Evolutionary conservation across 2,329 filamentous ascomycete genomes (phyloP), one percentile per base, ranked within the genome.

Genomic region (Sporothrix globosa): DNA sequence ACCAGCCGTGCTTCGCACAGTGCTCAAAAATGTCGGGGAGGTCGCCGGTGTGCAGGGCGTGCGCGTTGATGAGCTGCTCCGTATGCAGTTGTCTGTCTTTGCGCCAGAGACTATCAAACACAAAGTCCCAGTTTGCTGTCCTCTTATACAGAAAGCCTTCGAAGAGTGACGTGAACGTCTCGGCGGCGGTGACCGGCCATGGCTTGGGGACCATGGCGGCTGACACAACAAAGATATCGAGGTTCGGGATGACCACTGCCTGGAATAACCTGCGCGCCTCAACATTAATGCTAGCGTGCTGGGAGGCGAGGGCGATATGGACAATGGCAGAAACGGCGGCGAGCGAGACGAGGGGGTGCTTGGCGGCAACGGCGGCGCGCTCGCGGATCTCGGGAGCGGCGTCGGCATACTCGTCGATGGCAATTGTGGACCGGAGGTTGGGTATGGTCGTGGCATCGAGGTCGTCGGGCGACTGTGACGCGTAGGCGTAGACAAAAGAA

Each of bases 401-500:
- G 39, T 84, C 79, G 21, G 80, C 80, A 72, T 88, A 88, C 6
- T 86, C 84, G 4, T 87, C 83, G 3, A 87, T 76, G 2, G 89
- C 88, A 77, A 97, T 96, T 2, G 93, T 92, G 30, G 89, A 86
- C 70, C 92, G 88, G 48, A 98, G 85, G 46, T 91, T 88, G 0
- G 93, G 95, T 71, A 98, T 96, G 48, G 91, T 91, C 14, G 90
- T 91, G 3, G 92, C 91, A 78, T 98, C 93, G 34, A 97, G 85
- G 76, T 94, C 88, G 39, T 92, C 87, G 0, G 90, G 86, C 14
- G 87, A 87, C 70, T 94, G 86, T 4, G 91, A 92, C 27, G 95
- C 85, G 78, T 95, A 97, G 21, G 93, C 93, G 73, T 91, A 91
- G 69, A 98, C 88, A 78, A 98, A 97, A n/a, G 94, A 96, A 48